Conservation (phyloP, 148 eudicot species). For the Selenicereus undatus region DNA sequence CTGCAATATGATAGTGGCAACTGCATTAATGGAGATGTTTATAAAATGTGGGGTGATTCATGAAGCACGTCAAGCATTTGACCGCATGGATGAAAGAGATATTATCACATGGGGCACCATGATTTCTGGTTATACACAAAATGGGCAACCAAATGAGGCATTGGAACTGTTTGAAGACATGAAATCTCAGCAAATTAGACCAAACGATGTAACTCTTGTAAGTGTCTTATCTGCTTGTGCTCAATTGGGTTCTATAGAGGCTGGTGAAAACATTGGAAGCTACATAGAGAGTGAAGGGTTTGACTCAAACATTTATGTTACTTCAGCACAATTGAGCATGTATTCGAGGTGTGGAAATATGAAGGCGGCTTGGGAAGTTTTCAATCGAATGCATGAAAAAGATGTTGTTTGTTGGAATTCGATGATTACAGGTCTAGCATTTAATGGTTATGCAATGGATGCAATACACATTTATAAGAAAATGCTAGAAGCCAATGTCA, state of each 20-base stretch:
- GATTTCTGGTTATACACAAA: slow-evolving; percentile 62
- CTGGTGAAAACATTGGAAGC: not conserved
- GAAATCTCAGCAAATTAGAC: slow-evolving; percentile 29
- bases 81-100: slow-evolving; percentile 43
- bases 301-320: slow-evolving; percentile 29
- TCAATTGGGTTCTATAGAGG: slow-evolving; percentile 49
- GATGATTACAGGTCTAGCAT: slow-evolving; percentile 43
- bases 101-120: slow-evolving; percentile 59
- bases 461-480: slow-evolving; percentile 29
- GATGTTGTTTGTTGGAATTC: slow-evolving; percentile 56
- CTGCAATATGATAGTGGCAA: slow-evolving; percentile 47
- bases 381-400: slow-evolving; percentile 36
- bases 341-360: slow-evolving; percentile 51
- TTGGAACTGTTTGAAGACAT: slow-evolving; percentile 40
- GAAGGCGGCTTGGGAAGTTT: slow-evolving; percentile 39
- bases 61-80: slow-evolving; percentile 55
- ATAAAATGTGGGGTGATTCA: slow-evolving; percentile 55
- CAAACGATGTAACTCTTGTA: slow-evolving; percentile 53
- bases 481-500: slow-evolving; percentile 36
- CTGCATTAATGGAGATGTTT: slow-evolving; percentile 62
- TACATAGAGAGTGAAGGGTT: slow-evolving; percentile 6
- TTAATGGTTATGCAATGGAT: slow-evolving; percentile 44
- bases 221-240: slow-evolving; percentile 55
- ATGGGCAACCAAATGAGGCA: slow-evolving; percentile 49
- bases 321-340: slow-evolving; percentile 51